Percentiles rank a stretch among this genome's conserved stretches.
phyloP scores from a whole-genome alignment of 2,329 filamentous ascomycete species.

The Aureobasidium namibiae region DNA sequence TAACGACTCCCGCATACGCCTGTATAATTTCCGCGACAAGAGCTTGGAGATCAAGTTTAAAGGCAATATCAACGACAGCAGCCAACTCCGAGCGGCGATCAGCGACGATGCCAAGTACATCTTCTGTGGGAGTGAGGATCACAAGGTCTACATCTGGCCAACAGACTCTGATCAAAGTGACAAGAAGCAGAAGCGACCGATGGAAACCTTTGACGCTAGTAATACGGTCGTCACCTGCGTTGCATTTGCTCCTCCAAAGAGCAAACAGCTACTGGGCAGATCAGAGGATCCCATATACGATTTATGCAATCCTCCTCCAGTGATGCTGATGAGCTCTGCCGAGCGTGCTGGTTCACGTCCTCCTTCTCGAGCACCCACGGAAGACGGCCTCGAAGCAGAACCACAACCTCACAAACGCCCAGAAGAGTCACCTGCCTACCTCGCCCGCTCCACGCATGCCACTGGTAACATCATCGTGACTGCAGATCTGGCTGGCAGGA shows the following conservation, averaged over 20 bases:
- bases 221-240: slow-evolving; percentile 83
- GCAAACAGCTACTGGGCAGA: slow-evolving; percentile 65
- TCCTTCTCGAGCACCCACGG: slow-evolving; percentile 41
- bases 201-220: slow-evolving; percentile 88
- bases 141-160: slow-evolving; percentile 85
- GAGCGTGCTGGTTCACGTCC: slow-evolving; percentile 43
- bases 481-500: slow-evolving; percentile 75
- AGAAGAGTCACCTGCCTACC: slow-evolving; percentile 67
- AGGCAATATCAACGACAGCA: slow-evolving; percentile 81
- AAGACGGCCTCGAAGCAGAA: slow-evolving; percentile 29
- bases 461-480: slow-evolving; percentile 89
- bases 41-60: slow-evolving; percentile 81
- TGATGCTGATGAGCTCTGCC: slow-evolving; percentile 68
- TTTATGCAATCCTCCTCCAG: slow-evolving; percentile 87
- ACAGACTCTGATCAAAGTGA: slow-evolving; percentile 52
- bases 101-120: slow-evolving; percentile 81
- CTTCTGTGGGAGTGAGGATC: slow-evolving; percentile 88
- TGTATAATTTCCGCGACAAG: slow-evolving; percentile 84
- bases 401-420: slow-evolving; percentile 25
- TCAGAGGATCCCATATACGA: slow-evolving; percentile 94
- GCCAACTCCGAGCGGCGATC: slow-evolving; percentile 83
- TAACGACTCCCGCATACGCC: slow-evolving; percentile 83
- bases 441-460: slow-evolving; percentile 65
- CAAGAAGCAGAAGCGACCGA: slow-evolving; percentile 68
- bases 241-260: slow-evolving; percentile 71